Conservation (phyloP, 2,329 filamentous ascomycete genomes). For the Colletotrichum kahawae region DNA sequence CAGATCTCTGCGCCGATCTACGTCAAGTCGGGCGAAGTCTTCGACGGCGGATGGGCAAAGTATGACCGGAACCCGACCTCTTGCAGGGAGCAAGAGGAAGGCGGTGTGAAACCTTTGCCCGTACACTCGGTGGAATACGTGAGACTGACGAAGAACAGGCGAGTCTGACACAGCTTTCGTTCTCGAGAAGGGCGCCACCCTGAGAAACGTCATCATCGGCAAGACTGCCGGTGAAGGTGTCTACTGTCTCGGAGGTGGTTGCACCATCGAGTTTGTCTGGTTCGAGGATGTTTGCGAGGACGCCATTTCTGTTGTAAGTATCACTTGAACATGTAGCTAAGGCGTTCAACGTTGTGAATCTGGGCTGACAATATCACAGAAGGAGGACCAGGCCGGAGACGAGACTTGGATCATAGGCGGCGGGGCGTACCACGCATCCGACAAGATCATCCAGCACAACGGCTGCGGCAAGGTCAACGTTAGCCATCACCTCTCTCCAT, state of each 20-base stretch:
- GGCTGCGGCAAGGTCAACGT: slow-evolving; percentile 37
- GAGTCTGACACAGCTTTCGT: slow-evolving; percentile 49
- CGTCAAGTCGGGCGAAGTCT: slow-evolving; percentile 30
- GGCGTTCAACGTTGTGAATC: fast-evolving
- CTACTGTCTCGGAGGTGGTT: slow-evolving; percentile 29
- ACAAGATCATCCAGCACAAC: slow-evolving; percentile 46
- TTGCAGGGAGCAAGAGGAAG: slow-evolving; percentile 46
- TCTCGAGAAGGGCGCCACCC: slow-evolving; percentile 44
- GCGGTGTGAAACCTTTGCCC: slow-evolving; percentile 18
- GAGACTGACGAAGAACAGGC: slow-evolving; percentile 21
- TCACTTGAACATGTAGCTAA: fast-evolving
- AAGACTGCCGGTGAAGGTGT: slow-evolving; percentile 30
- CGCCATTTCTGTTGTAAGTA: slow-evolving; percentile 25
- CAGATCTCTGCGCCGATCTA: slow-evolving; percentile 33
- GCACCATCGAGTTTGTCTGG: slow-evolving; percentile 30
- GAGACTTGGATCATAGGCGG: slow-evolving; percentile 40
- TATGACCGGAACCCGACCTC: slow-evolving; percentile 39
- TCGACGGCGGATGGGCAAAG: slow-evolving; percentile 33
- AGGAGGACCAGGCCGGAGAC: slow-evolving; percentile 24
- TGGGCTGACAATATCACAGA: not conserved
- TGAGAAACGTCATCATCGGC: slow-evolving; percentile 53
- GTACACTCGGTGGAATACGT: no score
- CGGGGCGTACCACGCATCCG: slow-evolving; percentile 39
- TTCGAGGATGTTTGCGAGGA: slow-evolving; percentile 31
- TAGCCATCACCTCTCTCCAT: fast-evolving